These are phyloP conservation scores for Geotrichum candidum DNA, from an alignment of 1,139 yeast genomes.

Conservation along the genomic window DNA sequence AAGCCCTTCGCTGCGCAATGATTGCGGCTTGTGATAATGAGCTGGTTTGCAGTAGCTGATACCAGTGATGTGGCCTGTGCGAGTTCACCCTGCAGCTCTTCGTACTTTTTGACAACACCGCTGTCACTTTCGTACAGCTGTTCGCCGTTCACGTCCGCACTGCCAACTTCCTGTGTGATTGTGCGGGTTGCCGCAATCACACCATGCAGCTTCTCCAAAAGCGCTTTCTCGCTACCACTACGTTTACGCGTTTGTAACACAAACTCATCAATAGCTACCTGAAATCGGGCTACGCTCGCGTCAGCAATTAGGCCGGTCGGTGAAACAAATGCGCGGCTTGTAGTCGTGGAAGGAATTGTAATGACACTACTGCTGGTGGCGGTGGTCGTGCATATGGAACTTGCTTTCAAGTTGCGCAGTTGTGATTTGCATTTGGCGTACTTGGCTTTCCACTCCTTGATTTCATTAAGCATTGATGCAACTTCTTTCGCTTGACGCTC, in stretches of 20 bases:
- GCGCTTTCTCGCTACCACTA: slow-evolving; percentile 7
- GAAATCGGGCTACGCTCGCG: slow-evolving; percentile 29
- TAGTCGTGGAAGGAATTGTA: slow-evolving; percentile 17
- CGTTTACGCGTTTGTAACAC: slow-evolving; percentile 24
- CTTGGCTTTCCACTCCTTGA: slow-evolving; percentile 36
- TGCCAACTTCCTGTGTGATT: slow-evolving; percentile 37
- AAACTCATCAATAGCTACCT: slow-evolving; percentile 33
- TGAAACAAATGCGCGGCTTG: slow-evolving; percentile 8
- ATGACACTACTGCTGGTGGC: slow-evolving; percentile 10
- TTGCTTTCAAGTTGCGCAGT: slow-evolving; percentile 28
- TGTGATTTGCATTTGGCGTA: slow-evolving; percentile 33
- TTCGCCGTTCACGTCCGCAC: slow-evolving; percentile 28
- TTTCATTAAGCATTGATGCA: slow-evolving; percentile 33
- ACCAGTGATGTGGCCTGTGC: slow-evolving; percentile 39
- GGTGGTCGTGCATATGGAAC: slow-evolving; percentile 21
- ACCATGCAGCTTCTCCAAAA: slow-evolving; percentile 32
- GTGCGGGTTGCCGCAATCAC: slow-evolving; percentile 35
- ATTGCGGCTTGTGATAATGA: slow-evolving; percentile 74
- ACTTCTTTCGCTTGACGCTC: slow-evolving; percentile 28
- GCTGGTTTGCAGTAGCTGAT: slow-evolving; percentile 70
- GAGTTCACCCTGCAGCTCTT: slow-evolving; percentile 26
- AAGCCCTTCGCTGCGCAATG: slow-evolving; percentile 58
- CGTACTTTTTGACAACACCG: slow-evolving; percentile 1
- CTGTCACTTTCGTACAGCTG: neutral
- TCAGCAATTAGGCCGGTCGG: slow-evolving; percentile 27